Conservation (phyloP, 1,284 basidiomycete genomes). For the Hypsizygus ulmarius region DNA sequence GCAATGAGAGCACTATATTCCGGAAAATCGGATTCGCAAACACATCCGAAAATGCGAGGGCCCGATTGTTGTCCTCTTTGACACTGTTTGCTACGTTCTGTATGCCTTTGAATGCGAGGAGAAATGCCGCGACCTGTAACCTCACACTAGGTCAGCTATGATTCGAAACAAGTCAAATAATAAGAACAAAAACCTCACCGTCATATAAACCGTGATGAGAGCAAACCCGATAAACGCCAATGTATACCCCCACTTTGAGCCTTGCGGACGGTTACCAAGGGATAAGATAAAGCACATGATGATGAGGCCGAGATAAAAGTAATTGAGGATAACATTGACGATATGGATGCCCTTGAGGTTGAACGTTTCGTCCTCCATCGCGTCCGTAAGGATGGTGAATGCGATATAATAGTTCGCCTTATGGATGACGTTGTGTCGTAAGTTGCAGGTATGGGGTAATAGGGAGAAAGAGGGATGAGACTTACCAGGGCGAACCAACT, state of each 20-base stretch:
- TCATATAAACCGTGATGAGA: conserved; percentile 92
- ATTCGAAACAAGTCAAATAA: background rate
- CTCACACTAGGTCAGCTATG: conserved; percentile 9
- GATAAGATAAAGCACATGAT: conserved; percentile 90
- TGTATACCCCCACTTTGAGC: conserved; percentile 82
- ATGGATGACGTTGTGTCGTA: conserved; percentile 9
- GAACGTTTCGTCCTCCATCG: conserved; percentile 65
- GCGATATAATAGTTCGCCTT: conserved; percentile 90
- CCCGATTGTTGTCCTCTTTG: conserved; percentile 35
- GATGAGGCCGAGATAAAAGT: conserved; percentile 84
- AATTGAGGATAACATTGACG: conserved; percentile 79
- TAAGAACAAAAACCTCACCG: conserved; percentile 45
- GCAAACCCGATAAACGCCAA: conserved; percentile 81
- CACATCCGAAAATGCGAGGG: conserved; percentile 52
- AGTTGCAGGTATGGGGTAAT: background rate
- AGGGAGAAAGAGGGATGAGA: conserved; percentile 5
- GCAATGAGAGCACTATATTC: conserved; percentile 81
- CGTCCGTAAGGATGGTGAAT: conserved; percentile 73
- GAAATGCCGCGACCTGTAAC: conserved; percentile 67
- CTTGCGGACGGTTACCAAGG: conserved; percentile 91
- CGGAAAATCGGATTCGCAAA: conserved; percentile 80
- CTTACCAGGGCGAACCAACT: conserved; percentile 86
- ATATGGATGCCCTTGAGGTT: conserved; percentile 60
- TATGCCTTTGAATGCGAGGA: conserved; percentile 80
- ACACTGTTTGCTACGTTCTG: conserved; percentile 45